phyloP scores from a whole-genome alignment of 108 stramenopile species.

The Fragilaria crotonensis region DNA sequence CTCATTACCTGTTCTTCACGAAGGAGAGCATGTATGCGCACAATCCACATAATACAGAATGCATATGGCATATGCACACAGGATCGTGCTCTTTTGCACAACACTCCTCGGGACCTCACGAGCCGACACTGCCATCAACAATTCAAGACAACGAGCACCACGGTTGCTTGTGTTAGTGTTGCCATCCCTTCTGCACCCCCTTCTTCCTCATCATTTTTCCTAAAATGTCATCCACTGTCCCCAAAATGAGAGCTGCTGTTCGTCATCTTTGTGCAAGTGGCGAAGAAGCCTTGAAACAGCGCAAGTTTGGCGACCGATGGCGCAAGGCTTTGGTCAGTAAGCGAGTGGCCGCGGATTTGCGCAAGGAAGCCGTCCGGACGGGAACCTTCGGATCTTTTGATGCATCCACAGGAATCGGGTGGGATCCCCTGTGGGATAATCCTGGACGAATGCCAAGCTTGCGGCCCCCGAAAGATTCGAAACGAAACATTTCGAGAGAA shows the following conservation, averaged over 20 bases:
- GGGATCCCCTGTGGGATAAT: constrained; percentile 73
- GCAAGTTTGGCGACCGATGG: constrained; percentile 45
- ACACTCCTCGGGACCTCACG: too few relatives aligned
- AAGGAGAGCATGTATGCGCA: too few relatives aligned
- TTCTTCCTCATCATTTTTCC: too few relatives aligned
- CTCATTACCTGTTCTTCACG: too few relatives aligned
- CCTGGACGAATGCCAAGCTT: constrained; percentile 2
- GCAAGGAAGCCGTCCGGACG: constrained; percentile 51
- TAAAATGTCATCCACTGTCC: too few relatives aligned
- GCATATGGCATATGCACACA: too few relatives aligned
- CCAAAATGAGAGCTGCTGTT: constrained; percentile 59
- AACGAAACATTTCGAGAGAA: constrained; percentile 58
- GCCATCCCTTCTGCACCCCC: too few relatives aligned
- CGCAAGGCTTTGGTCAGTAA: constrained; percentile 42
- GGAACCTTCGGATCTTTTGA: constrained; percentile 75
- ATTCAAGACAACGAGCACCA: too few relatives aligned
- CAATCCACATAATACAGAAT: too few relatives aligned
- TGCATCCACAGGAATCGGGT: constrained; percentile 45
- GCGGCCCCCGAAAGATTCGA: constrained; percentile 53
- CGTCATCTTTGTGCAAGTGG: constrained; percentile 57
- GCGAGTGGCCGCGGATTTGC: constrained; percentile 60
- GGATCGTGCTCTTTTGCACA: too few relatives aligned
- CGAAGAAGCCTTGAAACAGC: constrained; percentile 57
- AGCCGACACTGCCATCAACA: too few relatives aligned
- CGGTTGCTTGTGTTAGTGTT: too few relatives aligned